A percentile compares a stretch with the other conserved stretches of the same genome.
Conservation (phyloP, 2,329 filamentous ascomycete genomes). For the Cladosporium sp. region DNA sequence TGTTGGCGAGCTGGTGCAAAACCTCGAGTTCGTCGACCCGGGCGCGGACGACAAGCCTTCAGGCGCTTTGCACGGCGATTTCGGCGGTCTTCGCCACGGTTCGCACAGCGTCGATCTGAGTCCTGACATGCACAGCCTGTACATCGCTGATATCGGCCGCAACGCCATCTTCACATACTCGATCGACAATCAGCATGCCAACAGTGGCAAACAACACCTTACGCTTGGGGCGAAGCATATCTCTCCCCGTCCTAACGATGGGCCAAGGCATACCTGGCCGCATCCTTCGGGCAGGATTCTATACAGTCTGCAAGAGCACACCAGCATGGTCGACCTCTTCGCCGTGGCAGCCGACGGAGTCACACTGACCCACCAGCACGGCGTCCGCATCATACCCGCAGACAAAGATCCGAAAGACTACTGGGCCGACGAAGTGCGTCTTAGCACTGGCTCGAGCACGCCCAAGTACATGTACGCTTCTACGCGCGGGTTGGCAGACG, state of each 20-base stretch:
- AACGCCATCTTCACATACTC: conserved; percentile 34
- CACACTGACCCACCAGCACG: conserved; percentile 26
- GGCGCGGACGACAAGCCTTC: conserved; percentile 26
- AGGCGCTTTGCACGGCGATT: conserved; percentile 31
- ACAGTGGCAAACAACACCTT: conserved; percentile 21
- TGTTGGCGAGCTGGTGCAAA: conserved; percentile 29
- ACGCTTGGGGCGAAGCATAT: conserved; percentile 27
- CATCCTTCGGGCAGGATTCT: conserved; percentile 31
- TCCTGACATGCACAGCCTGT: conserved; percentile 27
- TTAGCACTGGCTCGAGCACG: conserved; percentile 25
- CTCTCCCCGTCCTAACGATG: conserved; percentile 28
- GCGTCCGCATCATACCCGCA: conserved; percentile 28
- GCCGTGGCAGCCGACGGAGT: conserved; percentile 25
- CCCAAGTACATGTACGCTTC: conserved; percentile 33
- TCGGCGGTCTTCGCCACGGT: conserved; percentile 33
- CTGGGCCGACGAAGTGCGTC: conserved; percentile 35
- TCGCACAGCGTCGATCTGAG: conserved; percentile 30
- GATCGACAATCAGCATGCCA: conserved; percentile 19
- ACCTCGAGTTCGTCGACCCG: conserved; percentile 29
- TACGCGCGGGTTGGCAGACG: conserved; percentile 29
- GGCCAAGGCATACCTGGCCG: conserved; percentile 33
- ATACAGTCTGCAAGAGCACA: conserved; percentile 34
- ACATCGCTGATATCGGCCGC: conserved; percentile 33
- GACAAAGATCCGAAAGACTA: conserved; percentile 30
- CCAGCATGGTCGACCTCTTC: conserved; percentile 33